Conservation (phyloP, 768 basidiomycete genomes). For the Leccinellum luteum region DNA sequence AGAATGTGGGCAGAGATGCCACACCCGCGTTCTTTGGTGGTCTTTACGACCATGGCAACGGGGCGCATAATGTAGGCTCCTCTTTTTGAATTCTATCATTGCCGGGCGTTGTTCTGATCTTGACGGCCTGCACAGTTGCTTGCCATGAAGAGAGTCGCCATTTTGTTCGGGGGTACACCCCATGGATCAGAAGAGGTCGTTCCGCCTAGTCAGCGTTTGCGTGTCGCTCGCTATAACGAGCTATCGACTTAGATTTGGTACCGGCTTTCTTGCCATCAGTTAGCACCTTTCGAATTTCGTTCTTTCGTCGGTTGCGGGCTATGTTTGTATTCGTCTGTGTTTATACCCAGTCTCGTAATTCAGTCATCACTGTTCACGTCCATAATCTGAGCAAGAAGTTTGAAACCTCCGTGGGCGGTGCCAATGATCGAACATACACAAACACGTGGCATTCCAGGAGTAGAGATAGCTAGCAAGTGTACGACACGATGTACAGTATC, state of each 20-base stretch:
- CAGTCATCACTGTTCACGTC: neutral
- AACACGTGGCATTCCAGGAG: too few relatives aligned
- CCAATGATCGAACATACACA: too few relatives aligned
- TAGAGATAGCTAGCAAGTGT: too few relatives aligned
- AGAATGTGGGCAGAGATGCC: conserved; percentile 85
- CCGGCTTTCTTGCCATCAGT: neutral
- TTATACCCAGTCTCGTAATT: neutral
- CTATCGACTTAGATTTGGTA: neutral
- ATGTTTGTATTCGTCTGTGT: neutral
- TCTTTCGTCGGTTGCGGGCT: neutral
- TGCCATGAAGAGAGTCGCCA: conserved; percentile 11
- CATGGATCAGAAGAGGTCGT: conserved; percentile 6
- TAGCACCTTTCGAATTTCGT: neutral
- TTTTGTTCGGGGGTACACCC: conserved; percentile 7
- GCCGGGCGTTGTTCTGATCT: neutral
- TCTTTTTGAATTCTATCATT: neutral
- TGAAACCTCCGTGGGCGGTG: neutral
- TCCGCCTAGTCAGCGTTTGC: conserved; percentile 7
- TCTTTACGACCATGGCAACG: conserved; percentile 80
- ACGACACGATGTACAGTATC: too few relatives aligned
- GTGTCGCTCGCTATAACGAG: conserved; percentile 2
- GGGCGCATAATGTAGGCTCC: conserved; percentile 69
- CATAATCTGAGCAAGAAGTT: neutral
- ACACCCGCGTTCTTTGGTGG: conserved; percentile 91
- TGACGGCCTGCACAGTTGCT: neutral